Percentiles rank a stretch among this genome's conserved stretches.
These are phyloP conservation scores for Coemansia sp. DNA, from an alignment of 192 early-diverging fungal genomes.

Conservation along the genomic window DNA sequence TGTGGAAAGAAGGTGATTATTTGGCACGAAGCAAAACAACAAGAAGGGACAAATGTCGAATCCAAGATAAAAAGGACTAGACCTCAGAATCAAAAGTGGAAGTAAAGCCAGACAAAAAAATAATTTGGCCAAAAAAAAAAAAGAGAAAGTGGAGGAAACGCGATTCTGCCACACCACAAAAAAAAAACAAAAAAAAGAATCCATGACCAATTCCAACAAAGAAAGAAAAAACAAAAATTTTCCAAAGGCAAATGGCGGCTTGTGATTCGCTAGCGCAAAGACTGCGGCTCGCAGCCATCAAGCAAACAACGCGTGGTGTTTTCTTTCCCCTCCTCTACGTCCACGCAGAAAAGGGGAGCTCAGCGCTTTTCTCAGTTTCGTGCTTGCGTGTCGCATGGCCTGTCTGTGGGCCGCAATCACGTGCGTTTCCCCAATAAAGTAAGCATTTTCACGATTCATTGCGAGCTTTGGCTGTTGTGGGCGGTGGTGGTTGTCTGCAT, in stretches of 20 bases:
- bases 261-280: background rate
- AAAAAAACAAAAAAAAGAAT: background rate
- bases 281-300: too few relatives aligned
- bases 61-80: conserved; percentile 6
- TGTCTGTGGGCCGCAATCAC: conserved; percentile 11
- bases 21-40: background rate
- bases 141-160: background rate
- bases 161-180: background rate
- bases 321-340: background rate
- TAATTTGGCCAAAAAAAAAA: background rate
- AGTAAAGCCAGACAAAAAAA: conserved; percentile 3
- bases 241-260: background rate
- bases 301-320: background rate
- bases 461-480: background rate
- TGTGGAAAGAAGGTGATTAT: background rate
- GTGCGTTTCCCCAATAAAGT: background rate
- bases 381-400: background rate
- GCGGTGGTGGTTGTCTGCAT: background rate
- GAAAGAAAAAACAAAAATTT: conserved; percentile 18
- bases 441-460: background rate
- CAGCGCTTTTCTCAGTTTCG: background rate
- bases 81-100: background rate
- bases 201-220: conserved; percentile 2
- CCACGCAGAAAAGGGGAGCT: too few relatives aligned
- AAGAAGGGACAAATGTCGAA: background rate